A percentile compares a stretch with the other conserved stretches of the same genome.
Conservation (phyloP, 176 grass and related monocot genomes). For the Tillandsia fasciculata region DNA sequence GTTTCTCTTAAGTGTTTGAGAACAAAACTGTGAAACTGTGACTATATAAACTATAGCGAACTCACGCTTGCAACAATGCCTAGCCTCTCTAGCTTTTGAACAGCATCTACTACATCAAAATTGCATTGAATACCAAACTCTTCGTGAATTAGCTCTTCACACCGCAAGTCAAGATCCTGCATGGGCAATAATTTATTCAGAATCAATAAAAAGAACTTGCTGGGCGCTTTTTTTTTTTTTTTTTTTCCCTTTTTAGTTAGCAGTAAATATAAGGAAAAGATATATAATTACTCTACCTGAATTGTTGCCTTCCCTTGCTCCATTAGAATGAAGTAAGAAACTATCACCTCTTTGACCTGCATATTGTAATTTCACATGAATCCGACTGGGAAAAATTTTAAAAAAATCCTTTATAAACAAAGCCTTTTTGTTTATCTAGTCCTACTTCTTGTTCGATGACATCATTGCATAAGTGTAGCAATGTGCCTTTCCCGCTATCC, state of each 20-base stretch:
- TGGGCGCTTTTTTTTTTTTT: too few species aligned
- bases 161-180: conserved; percentile 88
- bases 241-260: background rate
- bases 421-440: background rate
- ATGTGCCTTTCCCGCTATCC: conserved; percentile 92
- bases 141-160: conserved; percentile 91
- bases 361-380: conserved; percentile 11
- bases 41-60: background rate
- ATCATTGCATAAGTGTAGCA: conserved; percentile 89
- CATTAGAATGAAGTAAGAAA: conserved; percentile 98
- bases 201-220: conserved; percentile 1
- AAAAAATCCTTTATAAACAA: background rate
- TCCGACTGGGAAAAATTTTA: background rate
- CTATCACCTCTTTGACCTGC: conserved; percentile 95
- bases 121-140: conserved; percentile 85
- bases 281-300: conserved; percentile 38
- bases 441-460: conserved; percentile 97
- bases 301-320: conserved; percentile 88
- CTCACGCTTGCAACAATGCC: conserved; percentile 89
- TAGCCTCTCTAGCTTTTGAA: conserved; percentile 85
- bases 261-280: background rate
- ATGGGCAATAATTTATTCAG: background rate
- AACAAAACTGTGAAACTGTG: too few species aligned
- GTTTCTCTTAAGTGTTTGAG: background rate
- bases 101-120: conserved; percentile 92